Evolutionary conservation across 805 yeast species (phyloP).

Genomic region (Priceomyces haplophilus): DNA sequence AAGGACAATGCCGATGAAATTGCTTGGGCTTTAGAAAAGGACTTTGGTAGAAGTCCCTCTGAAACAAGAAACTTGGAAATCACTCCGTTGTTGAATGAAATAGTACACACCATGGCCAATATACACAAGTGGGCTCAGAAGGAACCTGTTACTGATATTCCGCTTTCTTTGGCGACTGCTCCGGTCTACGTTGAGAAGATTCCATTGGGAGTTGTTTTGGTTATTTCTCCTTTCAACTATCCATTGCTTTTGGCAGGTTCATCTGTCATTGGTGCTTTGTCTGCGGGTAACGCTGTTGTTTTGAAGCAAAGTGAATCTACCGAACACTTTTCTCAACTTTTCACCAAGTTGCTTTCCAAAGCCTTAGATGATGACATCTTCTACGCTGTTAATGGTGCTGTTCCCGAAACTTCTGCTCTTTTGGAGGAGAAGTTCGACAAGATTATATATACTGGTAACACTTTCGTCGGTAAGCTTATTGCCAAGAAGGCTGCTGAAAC

Average conservation of each 20-base stretch:
- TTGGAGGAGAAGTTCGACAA: constrained; percentile 70
- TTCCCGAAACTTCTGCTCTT: constrained; percentile 56
- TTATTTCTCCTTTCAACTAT: constrained; percentile 79
- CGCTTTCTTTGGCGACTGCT: constrained; percentile 31
- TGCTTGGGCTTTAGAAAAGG: constrained; percentile 56
- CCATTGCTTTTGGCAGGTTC: constrained; percentile 63
- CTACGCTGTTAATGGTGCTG: constrained; percentile 68
- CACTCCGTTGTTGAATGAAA: constrained; percentile 48
- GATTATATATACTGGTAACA: constrained; percentile 83
- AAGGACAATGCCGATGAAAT: constrained; percentile 56
- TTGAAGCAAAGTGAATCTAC: constrained; percentile 73
- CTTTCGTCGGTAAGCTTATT: constrained; percentile 70
- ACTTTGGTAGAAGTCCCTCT: constrained; percentile 60
- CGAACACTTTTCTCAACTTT: constrained; percentile 55
- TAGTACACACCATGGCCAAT: constrained; percentile 55
- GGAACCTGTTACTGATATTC: constrained; percentile 34
- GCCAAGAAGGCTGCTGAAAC: constrained; percentile 80
- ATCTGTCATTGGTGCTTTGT: constrained; percentile 76
- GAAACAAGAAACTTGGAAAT: constrained; percentile 67
- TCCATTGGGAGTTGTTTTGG: constrained; percentile 63
- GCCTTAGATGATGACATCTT: constrained; percentile 57
- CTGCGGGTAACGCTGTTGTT: constrained; percentile 80
- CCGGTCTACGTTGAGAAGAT: constrained; percentile 34
- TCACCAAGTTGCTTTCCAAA: constrained; percentile 52
- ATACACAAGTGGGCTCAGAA: constrained; percentile 63